Conservation (phyloP, 176 grass and related monocot species). For the Avena sativa region DNA sequence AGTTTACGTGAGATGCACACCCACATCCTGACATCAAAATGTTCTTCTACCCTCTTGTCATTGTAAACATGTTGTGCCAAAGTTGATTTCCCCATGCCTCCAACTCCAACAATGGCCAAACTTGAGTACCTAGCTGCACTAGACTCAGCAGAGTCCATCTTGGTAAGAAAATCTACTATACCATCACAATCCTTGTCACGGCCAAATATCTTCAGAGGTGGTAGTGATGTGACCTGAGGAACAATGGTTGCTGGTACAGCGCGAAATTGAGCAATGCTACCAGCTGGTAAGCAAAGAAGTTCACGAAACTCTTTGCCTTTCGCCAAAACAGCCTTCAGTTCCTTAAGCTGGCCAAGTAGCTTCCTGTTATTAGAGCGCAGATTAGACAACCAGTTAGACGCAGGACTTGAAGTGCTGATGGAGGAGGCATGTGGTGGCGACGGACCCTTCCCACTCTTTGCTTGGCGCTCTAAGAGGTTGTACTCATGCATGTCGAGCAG, state of each 20-base stretch:
- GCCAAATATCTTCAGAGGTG: neutral
- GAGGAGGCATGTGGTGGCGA: neutral
- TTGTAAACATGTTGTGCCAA: neutral
- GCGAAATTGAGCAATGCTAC: neutral
- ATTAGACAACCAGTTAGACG: neutral
- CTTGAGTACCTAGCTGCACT: neutral
- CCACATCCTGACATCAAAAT: neutral
- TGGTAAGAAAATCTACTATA: too few species aligned
- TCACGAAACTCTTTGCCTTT: neutral
- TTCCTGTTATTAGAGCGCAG: neutral
- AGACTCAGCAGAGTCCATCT: too few species aligned
- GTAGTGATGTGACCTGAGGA: neutral
- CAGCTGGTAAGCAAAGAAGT: neutral
- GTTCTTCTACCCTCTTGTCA: neutral
- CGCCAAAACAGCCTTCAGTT: neutral
- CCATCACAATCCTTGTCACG: neutral
- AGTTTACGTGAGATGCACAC: neutral
- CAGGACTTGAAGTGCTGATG: neutral
- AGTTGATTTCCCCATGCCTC: neutral
- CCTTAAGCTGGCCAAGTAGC: neutral
- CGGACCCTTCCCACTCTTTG: neutral
- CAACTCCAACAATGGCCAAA: neutral
- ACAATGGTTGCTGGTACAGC: too few species aligned
- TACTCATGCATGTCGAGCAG: conserved; percentile 5
- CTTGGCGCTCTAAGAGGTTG: conserved; percentile 7